Base-by-base conservation (phyloP, 495 filamentous ascomycete species). In the Glutinoglossum americanum region DNA sequence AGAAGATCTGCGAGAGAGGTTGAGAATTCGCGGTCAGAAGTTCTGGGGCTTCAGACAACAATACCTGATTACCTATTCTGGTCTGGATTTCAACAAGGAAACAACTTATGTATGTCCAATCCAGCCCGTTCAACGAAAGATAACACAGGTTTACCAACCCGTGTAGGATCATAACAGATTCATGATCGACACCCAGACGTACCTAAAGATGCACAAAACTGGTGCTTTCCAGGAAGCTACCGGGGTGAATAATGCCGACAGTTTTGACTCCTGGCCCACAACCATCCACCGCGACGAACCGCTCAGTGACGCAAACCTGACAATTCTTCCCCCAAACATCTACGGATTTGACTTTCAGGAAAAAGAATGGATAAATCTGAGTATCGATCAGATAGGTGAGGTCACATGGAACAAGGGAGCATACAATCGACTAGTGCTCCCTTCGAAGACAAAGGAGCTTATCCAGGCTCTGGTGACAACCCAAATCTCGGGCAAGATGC, bases 281-380 rank as follows among this genome's bases (percentile, higher is more conserved):
- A 15, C 2, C 2, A 39, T 39, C 1, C 5, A 39, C 2, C 37
- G 15, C 1, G 37, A 39, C 15, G 37, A 39, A 17, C 37, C 37
- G 37, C 37, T 11, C 1, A 7, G 5, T 7, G 37, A 7, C 15
- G 6, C 7, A 2, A 2, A 13, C 15, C 37, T 41, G 4, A 39
- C 33, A 51, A 35, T 60, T 3, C 6, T 56, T 15, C 57, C 60
- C n/a, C 7, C 39, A 2, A 21, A 51, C 4, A 60, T 45, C 30
- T 25, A 45, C n/a, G 60, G 60, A 44, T 62, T 23, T 41, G 54
- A 62, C 49, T 27, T 62, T 0, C 51, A 39, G 7, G 45, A 11
- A 15, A 62, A 62, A 49, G 54, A 60, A 58, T 62, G 61, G 61
- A 47, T 59, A 28, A 47, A 63, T 39, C 49, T 61, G 15, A 17